A percentile compares a stretch with the other conserved stretches of the same genome.
Evolutionary conservation across 2,329 filamentous ascomycete genomes (phyloP).

Genomic region (Neophaeococcomyces mojaviensis): DNA sequence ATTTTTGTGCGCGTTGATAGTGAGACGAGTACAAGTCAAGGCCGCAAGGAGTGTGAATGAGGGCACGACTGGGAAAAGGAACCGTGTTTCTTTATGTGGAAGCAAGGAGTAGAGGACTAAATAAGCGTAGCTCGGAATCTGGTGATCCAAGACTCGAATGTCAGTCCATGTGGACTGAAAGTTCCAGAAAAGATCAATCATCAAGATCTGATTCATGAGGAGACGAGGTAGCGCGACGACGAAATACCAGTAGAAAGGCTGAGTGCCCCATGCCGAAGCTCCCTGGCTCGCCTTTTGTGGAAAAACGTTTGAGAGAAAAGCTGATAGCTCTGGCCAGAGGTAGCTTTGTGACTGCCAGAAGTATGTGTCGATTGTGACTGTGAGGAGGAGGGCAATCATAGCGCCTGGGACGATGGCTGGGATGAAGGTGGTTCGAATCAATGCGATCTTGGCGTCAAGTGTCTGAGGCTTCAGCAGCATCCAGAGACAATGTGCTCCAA

Average conservation of each 20-base stretch:
- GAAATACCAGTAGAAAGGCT: slow-evolving; percentile 82
- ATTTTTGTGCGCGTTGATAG: slow-evolving; percentile 57
- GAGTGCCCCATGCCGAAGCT: slow-evolving; percentile 79
- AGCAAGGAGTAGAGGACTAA: slow-evolving; percentile 75
- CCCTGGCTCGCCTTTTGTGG: slow-evolving; percentile 50
- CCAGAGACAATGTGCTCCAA: slow-evolving; percentile 59
- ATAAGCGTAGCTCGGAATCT: slow-evolving; percentile 64
- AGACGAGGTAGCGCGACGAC: slow-evolving; percentile 72
- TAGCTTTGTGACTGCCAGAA: slow-evolving; percentile 71
- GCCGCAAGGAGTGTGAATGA: slow-evolving; percentile 70
- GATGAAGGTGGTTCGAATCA: slow-evolving; percentile 43
- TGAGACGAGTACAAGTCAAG: slow-evolving; percentile 64
- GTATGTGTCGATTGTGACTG: slow-evolving; percentile 76
- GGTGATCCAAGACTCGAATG: slow-evolving; percentile 46
- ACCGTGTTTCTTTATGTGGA: slow-evolving; percentile 93
- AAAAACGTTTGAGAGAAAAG: slow-evolving; percentile 86
- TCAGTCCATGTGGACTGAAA: slow-evolving; percentile 41
- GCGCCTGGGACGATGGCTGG: slow-evolving; percentile 59
- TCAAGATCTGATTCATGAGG: slow-evolving; percentile 61
- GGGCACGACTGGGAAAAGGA: slow-evolving; percentile 83
- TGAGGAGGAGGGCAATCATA: slow-evolving; percentile 57
- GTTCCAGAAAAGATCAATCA: slow-evolving; percentile 43
- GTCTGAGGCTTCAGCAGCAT: slow-evolving; percentile 45
- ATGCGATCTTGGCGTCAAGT: slow-evolving; percentile 9
- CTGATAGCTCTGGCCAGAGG: slow-evolving; percentile 83